Evolutionary conservation across 1,139 yeast species (phyloP), one percentile per base, ranked within the genome.

Genomic region (Saccharomyces uvarum): DNA sequence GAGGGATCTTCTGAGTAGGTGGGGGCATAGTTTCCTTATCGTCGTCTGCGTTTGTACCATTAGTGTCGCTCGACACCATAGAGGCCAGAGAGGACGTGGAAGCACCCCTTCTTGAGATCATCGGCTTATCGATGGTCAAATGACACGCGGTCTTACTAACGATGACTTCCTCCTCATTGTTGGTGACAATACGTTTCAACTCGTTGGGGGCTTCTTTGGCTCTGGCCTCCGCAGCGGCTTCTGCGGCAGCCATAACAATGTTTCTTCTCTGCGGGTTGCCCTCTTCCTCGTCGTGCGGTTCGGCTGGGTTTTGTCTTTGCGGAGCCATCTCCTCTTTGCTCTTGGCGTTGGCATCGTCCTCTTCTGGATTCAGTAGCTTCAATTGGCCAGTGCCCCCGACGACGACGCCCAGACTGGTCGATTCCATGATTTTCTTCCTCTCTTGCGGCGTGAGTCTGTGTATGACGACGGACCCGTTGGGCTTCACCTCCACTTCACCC

Each of bases 311-410:
- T 8, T 3, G 65, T 64, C 19, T 61, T 65, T 2, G 70, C 70
- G 32, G 60, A 64, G 8, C 47, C 56, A 13, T 54, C 57, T 21
- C 52, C 54, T 27, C 54, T 56, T 47, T 57, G 58, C 26, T 56
- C 54, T 1, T 46, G 47, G 54, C 29, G 44, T 42, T 41, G 4
- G 52, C 46, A 4, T 49, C 51, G 13, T 54, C 60, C 14, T 58
- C 56, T 14, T 65, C 65, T 16, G 70, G 64, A 31, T 49, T 61
- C 21, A 59, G 57, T 53, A 57, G 75, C 49, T 78, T 80, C 53
- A 84, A 70, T 48, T 86, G 83, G 0, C 88, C 89, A 4, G 87
- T 75, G 1, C 95, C 95, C 31, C 95, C 95, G 41, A 86, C 91
- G 2, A 86, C 89, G 21, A 86, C 75, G 16, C 93, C 93, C n/a